A percentile compares a stretch with the other conserved stretches of the same genome.
Conservation (phyloP, 306 rosid species). For the Lathyrus aphaca region DNA sequence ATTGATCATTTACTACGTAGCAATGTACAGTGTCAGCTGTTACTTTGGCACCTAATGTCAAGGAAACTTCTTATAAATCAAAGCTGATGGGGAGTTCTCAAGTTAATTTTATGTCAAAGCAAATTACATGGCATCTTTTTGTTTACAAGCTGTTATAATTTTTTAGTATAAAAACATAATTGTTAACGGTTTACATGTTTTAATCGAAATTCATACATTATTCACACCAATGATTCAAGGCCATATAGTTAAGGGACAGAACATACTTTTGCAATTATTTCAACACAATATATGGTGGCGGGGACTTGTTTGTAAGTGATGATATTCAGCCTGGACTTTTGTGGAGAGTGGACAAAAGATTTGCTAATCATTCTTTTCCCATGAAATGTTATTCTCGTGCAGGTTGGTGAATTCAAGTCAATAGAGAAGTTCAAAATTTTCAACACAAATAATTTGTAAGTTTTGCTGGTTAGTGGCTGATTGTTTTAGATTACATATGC, state of each 20-base stretch:
- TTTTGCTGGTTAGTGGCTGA: slow-evolving; percentile 23
- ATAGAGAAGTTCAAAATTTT: slow-evolving; percentile 97
- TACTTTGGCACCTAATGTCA: slow-evolving; percentile 2
- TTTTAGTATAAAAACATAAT: slow-evolving; percentile 12
- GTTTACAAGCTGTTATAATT: slow-evolving; percentile 6
- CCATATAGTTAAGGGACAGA: not conserved
- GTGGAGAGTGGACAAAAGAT: slow-evolving; percentile 4
- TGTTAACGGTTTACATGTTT: not conserved
- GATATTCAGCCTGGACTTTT: slow-evolving; percentile 26
- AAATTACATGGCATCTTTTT: slow-evolving; percentile 20
- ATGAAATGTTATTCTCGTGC: slow-evolving; percentile 44
- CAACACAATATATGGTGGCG: slow-evolving; percentile 15
- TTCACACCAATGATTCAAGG: slow-evolving; percentile 23
- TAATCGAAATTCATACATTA: not conserved
- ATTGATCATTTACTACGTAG: not conserved
- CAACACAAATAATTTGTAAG: slow-evolving; percentile 96
- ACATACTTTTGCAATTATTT: slow-evolving; percentile 27
- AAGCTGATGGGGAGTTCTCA: slow-evolving; percentile 19
- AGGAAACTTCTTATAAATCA: not conserved
- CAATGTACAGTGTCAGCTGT: slow-evolving; percentile 19
- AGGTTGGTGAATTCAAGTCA: slow-evolving; percentile 96
- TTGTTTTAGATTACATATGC: slow-evolving; percentile 15
- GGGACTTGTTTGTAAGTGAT: slow-evolving; percentile 21
- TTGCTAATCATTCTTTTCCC: slow-evolving; percentile 18
- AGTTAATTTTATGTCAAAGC: slow-evolving; percentile 11